Evolutionary conservation across 257 asterid genomes (phyloP), one percentile per base, ranked within the genome.

Genomic region (Cordia subcordata): DNA sequence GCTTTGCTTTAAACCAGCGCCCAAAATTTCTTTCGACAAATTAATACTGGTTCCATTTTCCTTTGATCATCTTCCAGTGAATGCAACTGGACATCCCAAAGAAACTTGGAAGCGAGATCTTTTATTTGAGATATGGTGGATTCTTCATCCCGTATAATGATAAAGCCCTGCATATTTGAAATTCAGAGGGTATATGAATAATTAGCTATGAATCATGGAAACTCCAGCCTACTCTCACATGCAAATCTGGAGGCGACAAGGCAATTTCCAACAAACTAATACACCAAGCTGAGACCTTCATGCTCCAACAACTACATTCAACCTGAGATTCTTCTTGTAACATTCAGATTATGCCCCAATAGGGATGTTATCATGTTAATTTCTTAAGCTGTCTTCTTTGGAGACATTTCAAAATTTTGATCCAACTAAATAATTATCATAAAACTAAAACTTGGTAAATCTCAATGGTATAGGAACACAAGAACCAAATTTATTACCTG

Each of bases 21-120:
- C 99, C 99, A 89, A 70, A 89, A 89, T 65, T 71, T 93, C 75
- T 93, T 86, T 42, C 81, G 66, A 79, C 99, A 93, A 60, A 93
- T 70, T 22, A 93, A 68, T 45, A 86, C 92, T 5, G 82, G 72
- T 58, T 85, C 87, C 64, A 59, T 50, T 77, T 77, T 74, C 72
- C 69, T 83, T 55, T 60, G 67, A 49, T 78, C 84, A 33, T 86
- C 80, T 74, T 93, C 97, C 47, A 93, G 76, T 51, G 64, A 69
- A 46, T 89, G 86, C 66, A 83, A 40, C 67, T 76, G 72, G 16
- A 83, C 67, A 15, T 93, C 94, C 99, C 99, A 93, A 44, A 89
- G 89, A 65, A 79, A 88, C 81, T 82, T 82, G 0, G 85, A 82
- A 1, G 94, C 95, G 15, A 89, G 85, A 60, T 71, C 83, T 52